These are phyloP conservation scores for Drosera spatulata DNA, from an alignment of 179 eudicot species.

Conservation along the genomic window DNA sequence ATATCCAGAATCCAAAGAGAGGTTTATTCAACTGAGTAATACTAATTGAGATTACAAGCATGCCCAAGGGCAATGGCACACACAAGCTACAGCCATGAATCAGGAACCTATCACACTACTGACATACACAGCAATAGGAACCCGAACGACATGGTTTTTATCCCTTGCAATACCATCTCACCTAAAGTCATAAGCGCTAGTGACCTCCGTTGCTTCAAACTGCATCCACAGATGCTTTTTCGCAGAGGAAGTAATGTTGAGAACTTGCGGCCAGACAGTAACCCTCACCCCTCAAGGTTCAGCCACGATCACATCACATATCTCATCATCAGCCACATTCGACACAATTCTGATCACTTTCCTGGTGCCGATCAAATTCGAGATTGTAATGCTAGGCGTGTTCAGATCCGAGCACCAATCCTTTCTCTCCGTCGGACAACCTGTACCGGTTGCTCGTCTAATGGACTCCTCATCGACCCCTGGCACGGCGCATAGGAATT, in stretches of 20 bases:
- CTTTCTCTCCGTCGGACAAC: slow-evolving; percentile 28
- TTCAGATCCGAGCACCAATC: slow-evolving; percentile 58
- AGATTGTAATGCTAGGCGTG: slow-evolving; percentile 37
- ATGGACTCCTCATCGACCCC: slow-evolving; percentile 52
- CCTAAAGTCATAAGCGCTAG: slow-evolving; percentile 45
- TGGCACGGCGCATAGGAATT: slow-evolving; percentile 51
- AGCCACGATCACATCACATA: slow-evolving; percentile 24
- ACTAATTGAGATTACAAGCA: too few species aligned
- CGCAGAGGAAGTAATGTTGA: slow-evolving; percentile 25
- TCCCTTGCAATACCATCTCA: slow-evolving; percentile 39
- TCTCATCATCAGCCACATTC: slow-evolving; percentile 42
- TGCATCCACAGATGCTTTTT: slow-evolving; percentile 24
- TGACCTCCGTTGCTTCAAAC: slow-evolving; percentile 33
- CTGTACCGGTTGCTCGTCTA: slow-evolving; percentile 35
- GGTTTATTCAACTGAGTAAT: too few species aligned
- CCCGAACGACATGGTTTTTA: slow-evolving; percentile 42
- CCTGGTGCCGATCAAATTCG: slow-evolving; percentile 50
- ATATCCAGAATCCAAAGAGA: too few species aligned
- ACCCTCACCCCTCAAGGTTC: slow-evolving; percentile 47
- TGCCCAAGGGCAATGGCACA: neutral
- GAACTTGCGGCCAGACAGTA: slow-evolving; percentile 25
- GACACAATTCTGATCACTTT: slow-evolving; percentile 38
- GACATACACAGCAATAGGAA: slow-evolving; percentile 49
- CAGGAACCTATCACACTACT: slow-evolving; percentile 36
- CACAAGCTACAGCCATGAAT: neutral